A percentile compares a stretch with the other conserved stretches of the same genome.
phyloP scores from a whole-genome alignment of 768 basidiomycete species.

The Lentinula detonsa region DNA sequence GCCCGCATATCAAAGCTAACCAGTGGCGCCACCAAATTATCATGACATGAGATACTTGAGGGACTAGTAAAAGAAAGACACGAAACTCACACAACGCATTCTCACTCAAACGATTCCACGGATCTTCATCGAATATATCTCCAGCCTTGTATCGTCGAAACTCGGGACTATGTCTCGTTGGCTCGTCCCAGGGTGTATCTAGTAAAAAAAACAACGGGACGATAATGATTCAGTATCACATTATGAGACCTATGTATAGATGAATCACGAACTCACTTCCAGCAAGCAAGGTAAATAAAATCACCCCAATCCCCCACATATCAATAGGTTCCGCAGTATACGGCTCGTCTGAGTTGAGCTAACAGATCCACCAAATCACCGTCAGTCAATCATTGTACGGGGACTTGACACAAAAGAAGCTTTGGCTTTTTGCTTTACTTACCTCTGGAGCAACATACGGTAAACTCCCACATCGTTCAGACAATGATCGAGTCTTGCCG shows the following conservation, averaged over 20 bases:
- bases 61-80: neutral
- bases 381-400: no score
- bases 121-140: slow-evolving; percentile 63
- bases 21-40: neutral
- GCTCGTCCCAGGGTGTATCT: slow-evolving; percentile 99
- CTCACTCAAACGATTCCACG: slow-evolving; percentile 67
- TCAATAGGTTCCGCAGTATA: slow-evolving; percentile 94
- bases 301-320: slow-evolving; percentile 94
- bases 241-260: neutral
- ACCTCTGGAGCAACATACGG: slow-evolving; percentile 97
- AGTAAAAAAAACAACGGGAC: neutral
- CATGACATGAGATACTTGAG: no score
- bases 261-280: slow-evolving; percentile 60
- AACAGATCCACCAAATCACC: neutral
- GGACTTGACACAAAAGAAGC: no score
- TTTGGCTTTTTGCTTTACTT: slow-evolving; percentile 10
- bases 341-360: slow-evolving; percentile 62
- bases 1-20: slow-evolving; percentile 70
- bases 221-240: no score
- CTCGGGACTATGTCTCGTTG: slow-evolving; percentile 73
- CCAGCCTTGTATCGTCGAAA: slow-evolving; percentile 72
- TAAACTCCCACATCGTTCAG: slow-evolving; percentile 84
- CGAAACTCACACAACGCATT: slow-evolving; percentile 56
- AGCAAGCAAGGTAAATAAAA: slow-evolving; percentile 82
- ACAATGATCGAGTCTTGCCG: slow-evolving; percentile 70